Evolutionary conservation across 2,329 filamentous ascomycete species (phyloP).

Genomic region (Neophaeococcomyces aloes): DNA sequence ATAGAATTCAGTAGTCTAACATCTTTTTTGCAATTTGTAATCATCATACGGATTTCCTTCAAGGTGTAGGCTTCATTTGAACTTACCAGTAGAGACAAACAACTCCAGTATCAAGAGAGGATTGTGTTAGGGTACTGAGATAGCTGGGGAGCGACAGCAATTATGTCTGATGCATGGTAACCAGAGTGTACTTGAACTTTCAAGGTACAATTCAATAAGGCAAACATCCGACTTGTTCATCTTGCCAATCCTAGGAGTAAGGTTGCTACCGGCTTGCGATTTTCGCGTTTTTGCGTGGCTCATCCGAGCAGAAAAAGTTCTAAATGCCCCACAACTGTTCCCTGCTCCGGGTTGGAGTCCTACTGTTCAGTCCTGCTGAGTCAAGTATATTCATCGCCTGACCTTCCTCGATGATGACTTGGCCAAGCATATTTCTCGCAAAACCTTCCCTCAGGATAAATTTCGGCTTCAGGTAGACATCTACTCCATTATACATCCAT

Average conservation of each 20-base stretch:
- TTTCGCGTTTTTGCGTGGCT: constrained; percentile 3
- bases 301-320: constrained; percentile 5
- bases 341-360: too few species aligned
- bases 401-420: too few species aligned
- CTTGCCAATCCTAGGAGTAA: not conserved
- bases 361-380: too few species aligned
- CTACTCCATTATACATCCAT: too few species aligned
- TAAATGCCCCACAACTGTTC: too few species aligned
- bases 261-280: not conserved
- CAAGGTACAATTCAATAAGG: not conserved
- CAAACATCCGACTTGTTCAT: not conserved
- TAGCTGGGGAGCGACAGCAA: not conserved
- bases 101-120: not conserved
- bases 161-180: not conserved
- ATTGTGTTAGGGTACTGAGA: not conserved
- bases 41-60: not conserved
- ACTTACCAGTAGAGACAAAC: not conserved
- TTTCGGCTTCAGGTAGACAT: too few species aligned
- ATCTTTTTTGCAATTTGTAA: constrained; percentile 26
- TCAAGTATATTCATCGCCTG: too few species aligned
- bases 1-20: constrained; percentile 34
- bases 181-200: not conserved
- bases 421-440: too few species aligned
- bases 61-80: not conserved
- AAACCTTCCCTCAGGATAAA: too few species aligned